A percentile compares a stretch with the other conserved stretches of the same genome.
Conservation (phyloP, 495 filamentous ascomycete genomes). For the Tuber melanosporum region DNA sequence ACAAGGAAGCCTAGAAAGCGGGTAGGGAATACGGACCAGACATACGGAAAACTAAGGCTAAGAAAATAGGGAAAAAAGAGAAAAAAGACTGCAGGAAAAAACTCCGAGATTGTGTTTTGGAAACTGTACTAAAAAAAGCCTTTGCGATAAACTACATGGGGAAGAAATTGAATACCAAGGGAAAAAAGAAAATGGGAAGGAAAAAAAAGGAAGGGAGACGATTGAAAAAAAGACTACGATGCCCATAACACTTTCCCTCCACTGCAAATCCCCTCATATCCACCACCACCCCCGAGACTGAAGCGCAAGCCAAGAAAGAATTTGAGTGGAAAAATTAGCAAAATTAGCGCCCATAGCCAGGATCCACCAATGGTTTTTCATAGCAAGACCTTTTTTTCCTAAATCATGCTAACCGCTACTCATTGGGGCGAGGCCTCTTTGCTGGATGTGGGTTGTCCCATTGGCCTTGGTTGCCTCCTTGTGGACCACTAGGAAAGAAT, state of each 20-base stretch:
- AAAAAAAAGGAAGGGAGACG: constrained; percentile 14
- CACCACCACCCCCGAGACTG: not conserved
- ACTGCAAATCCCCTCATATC: not conserved
- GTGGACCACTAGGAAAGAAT: constrained; percentile 57
- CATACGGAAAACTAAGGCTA: not conserved
- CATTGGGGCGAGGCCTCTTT: constrained; percentile 40
- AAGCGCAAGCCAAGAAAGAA: not conserved
- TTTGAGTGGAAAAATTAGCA: not conserved
- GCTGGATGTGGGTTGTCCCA: constrained; percentile 40
- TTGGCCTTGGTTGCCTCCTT: constrained; percentile 38
- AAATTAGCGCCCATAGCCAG: not conserved
- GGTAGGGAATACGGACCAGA: not conserved
- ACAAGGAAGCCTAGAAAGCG: constrained; percentile 19
- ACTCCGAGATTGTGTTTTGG: constrained; percentile 3
- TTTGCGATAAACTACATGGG: constrained; percentile 37
- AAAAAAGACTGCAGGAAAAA: not conserved
- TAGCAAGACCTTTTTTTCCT: not conserved
- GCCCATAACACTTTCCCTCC: not conserved
- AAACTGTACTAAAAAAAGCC: constrained; percentile 19
- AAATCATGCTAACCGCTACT: constrained; percentile 15
- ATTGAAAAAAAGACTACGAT: constrained; percentile 18
- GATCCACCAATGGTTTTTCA: not conserved
- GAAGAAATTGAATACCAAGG: constrained; percentile 11
- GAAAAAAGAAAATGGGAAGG: constrained; percentile 7
- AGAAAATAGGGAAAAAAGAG: not conserved